These are phyloP conservation scores for Gaultheria prostrata DNA, from an alignment of 148 eudicot species.

Conservation along the genomic window DNA sequence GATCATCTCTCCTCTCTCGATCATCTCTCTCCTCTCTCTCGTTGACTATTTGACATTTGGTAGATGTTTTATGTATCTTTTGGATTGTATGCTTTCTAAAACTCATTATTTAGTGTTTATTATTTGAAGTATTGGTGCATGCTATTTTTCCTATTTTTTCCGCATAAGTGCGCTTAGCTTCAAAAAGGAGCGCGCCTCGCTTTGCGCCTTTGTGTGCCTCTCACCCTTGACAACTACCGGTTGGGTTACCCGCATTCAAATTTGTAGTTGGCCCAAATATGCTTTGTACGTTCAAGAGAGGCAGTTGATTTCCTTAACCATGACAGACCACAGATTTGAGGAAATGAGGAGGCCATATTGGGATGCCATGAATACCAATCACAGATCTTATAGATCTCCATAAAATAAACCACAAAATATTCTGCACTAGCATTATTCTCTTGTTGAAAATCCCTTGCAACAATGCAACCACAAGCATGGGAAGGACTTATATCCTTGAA, in stretches of 20 bases:
- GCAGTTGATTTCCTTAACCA: not conserved
- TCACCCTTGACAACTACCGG: not conserved
- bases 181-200: too few relatives aligned
- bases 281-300: not conserved
- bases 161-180: too few relatives aligned
- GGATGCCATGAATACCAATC: not conserved
- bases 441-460: not conserved
- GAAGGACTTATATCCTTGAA: not conserved
- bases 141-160: too few relatives aligned
- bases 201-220: too few relatives aligned
- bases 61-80: too few relatives aligned
- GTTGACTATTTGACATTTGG: too few relatives aligned
- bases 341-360: not conserved
- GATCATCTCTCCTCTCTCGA: too few relatives aligned
- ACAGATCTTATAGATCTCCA: not conserved
- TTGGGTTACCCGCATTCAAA: not conserved
- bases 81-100: too few relatives aligned
- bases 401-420: not conserved
- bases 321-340: not conserved
- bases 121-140: too few relatives aligned
- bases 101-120: too few relatives aligned
- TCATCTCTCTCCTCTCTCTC: too few relatives aligned
- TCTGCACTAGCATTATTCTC: not conserved
- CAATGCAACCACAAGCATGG: not conserved
- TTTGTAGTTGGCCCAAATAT: not conserved